Base-by-base conservation (phyloP, 2,329 filamentous ascomycete species). In the Aspergillus sp. region DNA sequence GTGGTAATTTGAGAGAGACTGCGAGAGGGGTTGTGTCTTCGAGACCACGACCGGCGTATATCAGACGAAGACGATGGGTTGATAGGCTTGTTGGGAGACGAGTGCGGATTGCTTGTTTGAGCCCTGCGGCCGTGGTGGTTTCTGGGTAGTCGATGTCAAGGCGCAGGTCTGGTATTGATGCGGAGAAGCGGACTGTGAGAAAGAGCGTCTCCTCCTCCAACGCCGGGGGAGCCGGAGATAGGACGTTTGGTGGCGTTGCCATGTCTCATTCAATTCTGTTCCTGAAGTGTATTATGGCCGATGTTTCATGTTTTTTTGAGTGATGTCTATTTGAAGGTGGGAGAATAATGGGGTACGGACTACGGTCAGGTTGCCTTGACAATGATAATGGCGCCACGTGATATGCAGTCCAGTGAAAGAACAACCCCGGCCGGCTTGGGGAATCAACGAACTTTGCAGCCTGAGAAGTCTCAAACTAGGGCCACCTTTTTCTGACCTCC, bases 161-260 rank as follows among this genome's bases (percentile, higher is more conserved):
- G 41, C 88, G 83, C 39, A 97, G 84, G 72, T 98, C 95, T 15
- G 91, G 88, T 56, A 93, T 83, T 1, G 91, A 87, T 59, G 88
- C 87, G 53, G 91, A 91, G 83, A 99, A 98, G 74, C 93, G 92
- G 72, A 98, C 88, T 38, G 90, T 93, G 45, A 98, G 82, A 68
- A 89, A 86, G 56, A 96, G 81, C 13, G 63, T 57, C 20, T 53
- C 38, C 20, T 51, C 18, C 8, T 68, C 57, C 17, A 52, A 15
- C 17, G 63, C 49, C 26, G 48, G 51, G 24, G 51, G 59, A 52
- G 22, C 30, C 13, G 49, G 36, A 30, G n/a, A 13, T 24, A 48
- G 39, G 30, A 22, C 34, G 15, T 12, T 47, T 20, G 45, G 17
- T 48, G 49, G 15, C 5, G 20, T 15, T 8, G 44, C 24, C 55